Conservation (phyloP, 768 basidiomycete genomes). For the Royoungia palumana region DNA sequence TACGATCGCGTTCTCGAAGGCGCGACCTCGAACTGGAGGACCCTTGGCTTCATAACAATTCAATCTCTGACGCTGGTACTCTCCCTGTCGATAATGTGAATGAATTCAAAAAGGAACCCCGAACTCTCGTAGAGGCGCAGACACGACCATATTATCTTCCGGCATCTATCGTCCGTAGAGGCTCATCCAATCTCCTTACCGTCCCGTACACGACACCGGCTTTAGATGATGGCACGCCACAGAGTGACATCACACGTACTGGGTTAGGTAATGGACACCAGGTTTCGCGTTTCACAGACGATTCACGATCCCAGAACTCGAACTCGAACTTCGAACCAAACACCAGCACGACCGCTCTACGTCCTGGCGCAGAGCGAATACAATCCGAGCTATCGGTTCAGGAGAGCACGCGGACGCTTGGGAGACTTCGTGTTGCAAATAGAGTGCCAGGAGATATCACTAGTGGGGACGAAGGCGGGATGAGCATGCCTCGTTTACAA, state of each 20-base stretch:
- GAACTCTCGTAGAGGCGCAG: constrained; percentile 14
- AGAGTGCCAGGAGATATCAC: constrained; percentile 44
- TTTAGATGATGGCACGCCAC: background rate
- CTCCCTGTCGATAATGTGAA: background rate
- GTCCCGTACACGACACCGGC: constrained; percentile 14
- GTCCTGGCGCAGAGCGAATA: constrained; percentile 15
- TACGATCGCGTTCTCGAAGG: constrained; percentile 40
- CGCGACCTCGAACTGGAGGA: constrained; percentile 33
- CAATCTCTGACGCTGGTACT: constrained; percentile 2
- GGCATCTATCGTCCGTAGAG: constrained; percentile 18
- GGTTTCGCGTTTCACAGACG: background rate
- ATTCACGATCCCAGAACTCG: constrained; percentile 7
- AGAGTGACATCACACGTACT: constrained; percentile 1
- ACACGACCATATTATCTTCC: constrained; percentile 23
- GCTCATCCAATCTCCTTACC: constrained; percentile 17
- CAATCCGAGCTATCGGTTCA: constrained; percentile 24
- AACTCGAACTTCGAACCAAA: background rate
- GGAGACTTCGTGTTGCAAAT: constrained; percentile 48
- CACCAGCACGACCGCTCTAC: background rate
- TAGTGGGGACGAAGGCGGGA: constrained; percentile 33
- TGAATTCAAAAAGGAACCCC: constrained; percentile 1
- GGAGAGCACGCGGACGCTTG: constrained; percentile 37
- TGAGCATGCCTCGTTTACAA: constrained; percentile 3
- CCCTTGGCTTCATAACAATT: constrained; percentile 33
- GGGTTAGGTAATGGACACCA: background rate